Evolutionary conservation across 2,329 filamentous ascomycete species (phyloP), one percentile per base, ranked within the genome.

Genomic region (Alternaria postmessia): DNA sequence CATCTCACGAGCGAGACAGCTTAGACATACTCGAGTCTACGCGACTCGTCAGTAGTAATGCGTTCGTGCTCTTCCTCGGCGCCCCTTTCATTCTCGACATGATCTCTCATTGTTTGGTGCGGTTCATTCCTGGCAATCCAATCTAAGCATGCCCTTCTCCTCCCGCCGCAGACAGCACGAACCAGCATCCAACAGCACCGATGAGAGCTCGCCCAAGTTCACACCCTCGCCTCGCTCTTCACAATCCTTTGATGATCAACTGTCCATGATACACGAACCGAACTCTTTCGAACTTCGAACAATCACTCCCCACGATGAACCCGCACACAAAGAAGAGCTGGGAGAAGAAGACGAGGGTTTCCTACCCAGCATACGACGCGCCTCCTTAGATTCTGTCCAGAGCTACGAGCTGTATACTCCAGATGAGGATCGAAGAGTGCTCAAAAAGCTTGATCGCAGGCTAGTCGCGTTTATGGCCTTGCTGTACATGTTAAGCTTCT

Each of bases 401-500:
- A 83, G 81, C 44, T 85, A 81, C 69, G 81, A 85, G 69, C 70
- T 87, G 7, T 88, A 86, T 68, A 87, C 85, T 0, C 81, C 82
- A 2, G 89, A 93, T 54, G 93, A 97, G 76, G 93, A 96, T 74
- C 80, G 77, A 22, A 81, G 83, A 4, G 89, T 96, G 8, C 83
- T 93, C 57, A 84, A 83, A 72, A 93, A 91, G 79, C 88, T 97
- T 67, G 93, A 97, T 76, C 84, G 87, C 57, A 87, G 85, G 65
- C 84, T 97, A 54, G 92, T 96, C 6, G 76, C 91, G 1, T 96
- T 97, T 74, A 85, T 97, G 64, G 91, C 92, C 11, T 76, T 94
- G 59, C 83, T 97, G 12, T 97, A 95, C 75, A 86, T 96, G 83
- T 82, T 97, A 63, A 91, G 89, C 64, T 97, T 96, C 75, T 80